A percentile compares a stretch with the other conserved stretches of the same genome.
These are phyloP conservation scores for Entelexis paramagnoliae DNA, from an alignment of 1,139 yeast genomes.

Conservation along the genomic window DNA sequence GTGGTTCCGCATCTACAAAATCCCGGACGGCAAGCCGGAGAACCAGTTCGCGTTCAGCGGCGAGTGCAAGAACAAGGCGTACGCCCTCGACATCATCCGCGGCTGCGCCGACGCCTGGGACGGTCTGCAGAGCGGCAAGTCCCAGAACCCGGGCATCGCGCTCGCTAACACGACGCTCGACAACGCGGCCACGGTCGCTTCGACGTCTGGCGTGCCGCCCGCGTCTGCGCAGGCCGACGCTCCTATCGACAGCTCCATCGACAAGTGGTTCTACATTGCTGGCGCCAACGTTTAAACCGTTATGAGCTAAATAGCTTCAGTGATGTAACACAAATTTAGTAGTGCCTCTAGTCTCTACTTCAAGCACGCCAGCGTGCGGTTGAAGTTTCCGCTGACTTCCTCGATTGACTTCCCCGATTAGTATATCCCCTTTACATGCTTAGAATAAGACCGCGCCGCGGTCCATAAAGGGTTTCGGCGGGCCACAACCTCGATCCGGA, in stretches of 20 bases:
- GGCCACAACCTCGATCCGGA: no score
- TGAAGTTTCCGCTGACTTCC: no score
- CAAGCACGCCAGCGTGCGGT: no score
- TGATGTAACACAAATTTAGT: no score
- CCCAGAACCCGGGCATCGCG: constrained; percentile 36
- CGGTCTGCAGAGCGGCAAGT: constrained; percentile 48
- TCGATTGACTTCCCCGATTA: no score
- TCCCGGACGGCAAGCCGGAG: constrained; percentile 86
- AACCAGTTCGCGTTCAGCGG: constrained; percentile 83
- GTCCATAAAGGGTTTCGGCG: no score
- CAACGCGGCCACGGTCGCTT: constrained; percentile 37
- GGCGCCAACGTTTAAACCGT: constrained; percentile 52
- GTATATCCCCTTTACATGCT: no score
- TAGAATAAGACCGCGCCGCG: no score
- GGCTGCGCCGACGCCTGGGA: constrained; percentile 80
- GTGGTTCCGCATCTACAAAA: constrained; percentile 94
- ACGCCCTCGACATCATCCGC: constrained; percentile 59
- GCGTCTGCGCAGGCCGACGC: constrained; percentile 62
- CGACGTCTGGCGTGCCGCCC: constrained; percentile 42
- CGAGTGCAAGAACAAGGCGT: constrained; percentile 56
- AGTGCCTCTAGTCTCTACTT: no score
- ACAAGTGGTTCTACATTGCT: constrained; percentile 98
- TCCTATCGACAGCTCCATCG: constrained; percentile 91
- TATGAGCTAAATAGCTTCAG: no score
- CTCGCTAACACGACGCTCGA: constrained; percentile 65